Percentiles rank a stretch among this genome's conserved stretches.
These are phyloP conservation scores for Penicillium daleae DNA, from an alignment of 495 filamentous ascomycete genomes.

Conservation along the genomic window DNA sequence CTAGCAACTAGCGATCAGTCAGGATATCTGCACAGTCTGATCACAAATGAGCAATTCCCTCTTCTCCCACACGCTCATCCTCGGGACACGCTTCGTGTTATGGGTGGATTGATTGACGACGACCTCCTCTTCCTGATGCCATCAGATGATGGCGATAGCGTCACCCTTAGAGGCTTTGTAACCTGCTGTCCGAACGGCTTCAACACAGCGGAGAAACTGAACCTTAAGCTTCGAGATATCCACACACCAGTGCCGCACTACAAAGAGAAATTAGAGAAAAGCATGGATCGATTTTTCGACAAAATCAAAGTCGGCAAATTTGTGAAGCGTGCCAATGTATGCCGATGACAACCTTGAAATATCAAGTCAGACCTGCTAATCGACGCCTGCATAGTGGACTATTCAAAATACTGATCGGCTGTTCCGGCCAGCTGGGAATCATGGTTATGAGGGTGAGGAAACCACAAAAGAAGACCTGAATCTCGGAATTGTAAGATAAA, in stretches of 20 bases:
- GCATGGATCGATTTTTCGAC: conserved; percentile 75
- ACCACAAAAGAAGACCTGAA: conserved; percentile 13
- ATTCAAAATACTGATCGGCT: conserved; percentile 17
- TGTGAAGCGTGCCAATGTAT: conserved; percentile 54
- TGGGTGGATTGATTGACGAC: conserved; percentile 66
- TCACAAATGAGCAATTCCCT: conserved; percentile 15
- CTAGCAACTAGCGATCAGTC: neutral
- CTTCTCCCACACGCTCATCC: conserved; percentile 8
- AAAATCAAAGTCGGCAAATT: conserved; percentile 35
- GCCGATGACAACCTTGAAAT: neutral
- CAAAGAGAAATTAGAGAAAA: conserved; percentile 63
- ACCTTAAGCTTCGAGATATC: conserved; percentile 63
- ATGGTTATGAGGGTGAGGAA: conserved; percentile 26
- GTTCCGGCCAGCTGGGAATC: conserved; percentile 21
- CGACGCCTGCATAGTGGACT: conserved; percentile 8
- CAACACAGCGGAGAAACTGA: conserved; percentile 62
- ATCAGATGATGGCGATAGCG: conserved; percentile 34
- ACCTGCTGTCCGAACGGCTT: conserved; percentile 75
- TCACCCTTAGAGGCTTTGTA: conserved; percentile 65
- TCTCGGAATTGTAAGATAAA: conserved; percentile 10
- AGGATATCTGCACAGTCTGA: conserved; percentile 3
- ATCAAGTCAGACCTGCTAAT: neutral
- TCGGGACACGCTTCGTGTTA: conserved; percentile 41
- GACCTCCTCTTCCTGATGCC: conserved; percentile 73
- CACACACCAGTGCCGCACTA: conserved; percentile 70